Percentiles rank a stretch among this genome's conserved stretches.
Conservation (phyloP, 2,329 filamentous ascomycete species). For the Fusarium mangiferae region DNA sequence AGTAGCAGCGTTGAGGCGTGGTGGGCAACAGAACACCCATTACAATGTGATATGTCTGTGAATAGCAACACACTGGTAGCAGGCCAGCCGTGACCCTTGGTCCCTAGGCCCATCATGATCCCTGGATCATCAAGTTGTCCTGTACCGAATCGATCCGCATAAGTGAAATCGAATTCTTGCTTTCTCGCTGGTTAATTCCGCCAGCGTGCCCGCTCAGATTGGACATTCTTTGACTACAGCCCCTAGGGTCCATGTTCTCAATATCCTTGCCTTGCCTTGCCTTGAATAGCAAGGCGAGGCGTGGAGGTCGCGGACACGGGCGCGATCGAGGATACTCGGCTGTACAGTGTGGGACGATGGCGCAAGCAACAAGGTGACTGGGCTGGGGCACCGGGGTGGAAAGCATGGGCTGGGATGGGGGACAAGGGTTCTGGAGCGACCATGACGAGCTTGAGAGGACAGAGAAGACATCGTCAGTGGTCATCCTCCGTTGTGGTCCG, state of each 20-base stretch:
- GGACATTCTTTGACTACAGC: constrained; percentile 16
- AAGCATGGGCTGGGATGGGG: constrained; percentile 36
- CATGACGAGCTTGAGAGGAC: constrained; percentile 38
- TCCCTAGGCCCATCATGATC: constrained; percentile 27
- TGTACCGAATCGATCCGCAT: constrained; percentile 30
- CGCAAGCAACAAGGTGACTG: constrained; percentile 43
- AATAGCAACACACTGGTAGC: constrained; percentile 2
- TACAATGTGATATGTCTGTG: constrained; percentile 27
- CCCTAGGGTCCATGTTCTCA: constrained; percentile 16
- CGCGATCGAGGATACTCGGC: constrained; percentile 44
- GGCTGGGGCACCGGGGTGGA: constrained; percentile 39
- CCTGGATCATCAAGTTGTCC: constrained; percentile 26
- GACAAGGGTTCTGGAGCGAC: constrained; percentile 40
- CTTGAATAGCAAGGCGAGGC: constrained; percentile 42
- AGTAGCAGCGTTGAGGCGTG: not conserved
- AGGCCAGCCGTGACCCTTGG: constrained; percentile 17
- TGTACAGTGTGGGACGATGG: constrained; percentile 48
- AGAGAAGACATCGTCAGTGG: constrained; percentile 35
- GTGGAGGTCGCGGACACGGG: constrained; percentile 42
- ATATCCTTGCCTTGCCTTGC: constrained; percentile 36
- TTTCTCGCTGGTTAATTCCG: constrained; percentile 29
- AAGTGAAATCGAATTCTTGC: constrained; percentile 27
- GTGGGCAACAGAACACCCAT: constrained; percentile 12
- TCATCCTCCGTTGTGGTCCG: constrained; percentile 33
- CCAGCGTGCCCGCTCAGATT: constrained; percentile 15